Base-by-base conservation (phyloP, 108 stramenopile genomes). In the Mediolabrus comicus region DNA sequence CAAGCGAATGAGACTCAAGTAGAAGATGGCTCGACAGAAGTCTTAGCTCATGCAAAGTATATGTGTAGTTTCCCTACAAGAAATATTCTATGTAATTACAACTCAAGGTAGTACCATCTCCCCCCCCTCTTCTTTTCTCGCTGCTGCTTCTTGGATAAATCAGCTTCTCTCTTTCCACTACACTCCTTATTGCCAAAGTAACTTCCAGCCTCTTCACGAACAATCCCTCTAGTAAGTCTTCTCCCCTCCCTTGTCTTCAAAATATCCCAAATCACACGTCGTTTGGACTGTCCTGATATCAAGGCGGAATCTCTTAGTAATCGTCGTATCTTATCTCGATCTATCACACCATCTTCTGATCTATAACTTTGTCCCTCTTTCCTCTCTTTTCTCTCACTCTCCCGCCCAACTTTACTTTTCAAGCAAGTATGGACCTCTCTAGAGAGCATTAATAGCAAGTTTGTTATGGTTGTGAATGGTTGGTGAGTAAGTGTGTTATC, bases 191-290 rank as follows among this genome's bases (percentile, higher is more conserved):
- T 32, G 0, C 43, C 58, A 59, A 33, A 4, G 29, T 36, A 25
- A 7, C 28, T 32, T 29, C 41, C 33, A 65, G 30, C 16, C 32
- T 77, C 77, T 38, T 87, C 84, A 16, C 54, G 11, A 28, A 76
- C 16, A 27, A 84, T 69, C 3, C 57, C 34, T 13, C 39, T 58
- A 1, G 72, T 61, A 36, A 88, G 52, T 67, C 66, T 69, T 27
- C 72, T 83, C 4, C 89, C 89, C 34, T 65, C 66, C 39, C 25
- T 71, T 12, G 84, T 72, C 32, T 65, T 74, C 27, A 88, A n/a
- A 3, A 91, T 53, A 62, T 92, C 91, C 64, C 43, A 41, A 13
- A 87, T 22, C n/a, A 92, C 79, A 51, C 80, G 78, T 3, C 67
- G 54, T 53, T 75, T 77, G 9, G 75, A 66, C 63, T 81, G 68